Evolutionary conservation across 2,329 filamentous ascomycete species (phyloP).

Genomic region (Fusarium sp.): DNA sequence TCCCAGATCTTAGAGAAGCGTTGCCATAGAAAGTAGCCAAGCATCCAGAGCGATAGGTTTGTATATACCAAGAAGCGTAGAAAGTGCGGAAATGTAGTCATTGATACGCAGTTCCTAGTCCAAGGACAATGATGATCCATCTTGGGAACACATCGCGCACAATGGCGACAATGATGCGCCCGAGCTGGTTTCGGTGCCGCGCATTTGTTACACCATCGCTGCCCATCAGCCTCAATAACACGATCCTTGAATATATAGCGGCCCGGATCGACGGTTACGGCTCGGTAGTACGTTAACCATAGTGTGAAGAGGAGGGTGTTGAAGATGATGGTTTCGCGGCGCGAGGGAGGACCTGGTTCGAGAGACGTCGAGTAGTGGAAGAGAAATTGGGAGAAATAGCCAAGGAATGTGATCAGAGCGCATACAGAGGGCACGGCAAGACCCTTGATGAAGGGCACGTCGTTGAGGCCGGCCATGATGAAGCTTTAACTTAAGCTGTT

Average conservation of each 20-base stretch:
- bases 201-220: conserved; percentile 80
- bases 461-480: conserved; percentile 55
- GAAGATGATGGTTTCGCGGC: conserved; percentile 67
- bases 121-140: conserved; percentile 92
- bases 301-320: conserved; percentile 72
- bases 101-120: conserved; percentile 84
- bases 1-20: conserved; percentile 71
- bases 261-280: conserved; percentile 68
- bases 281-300: conserved; percentile 74
- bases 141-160: conserved; percentile 77
- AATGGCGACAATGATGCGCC: conserved; percentile 84
- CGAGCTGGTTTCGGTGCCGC: conserved; percentile 77
- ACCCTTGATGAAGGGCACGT: conserved; percentile 56
- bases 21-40: conserved; percentile 68
- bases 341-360: conserved; percentile 67
- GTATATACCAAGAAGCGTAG: conserved; percentile 79
- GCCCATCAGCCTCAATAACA: conserved; percentile 47
- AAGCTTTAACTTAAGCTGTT: not conserved
- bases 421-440: conserved; percentile 77
- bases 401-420: conserved; percentile 73
- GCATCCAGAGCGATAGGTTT: conserved; percentile 70
- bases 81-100: conserved; percentile 85
- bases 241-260: conserved; percentile 58
- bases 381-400: conserved; percentile 77
- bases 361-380: conserved; percentile 66